These are phyloP conservation scores for Tripterygium wilfordii DNA, from an alignment of 177 flowering plant genomes.

Conservation along the genomic window DNA sequence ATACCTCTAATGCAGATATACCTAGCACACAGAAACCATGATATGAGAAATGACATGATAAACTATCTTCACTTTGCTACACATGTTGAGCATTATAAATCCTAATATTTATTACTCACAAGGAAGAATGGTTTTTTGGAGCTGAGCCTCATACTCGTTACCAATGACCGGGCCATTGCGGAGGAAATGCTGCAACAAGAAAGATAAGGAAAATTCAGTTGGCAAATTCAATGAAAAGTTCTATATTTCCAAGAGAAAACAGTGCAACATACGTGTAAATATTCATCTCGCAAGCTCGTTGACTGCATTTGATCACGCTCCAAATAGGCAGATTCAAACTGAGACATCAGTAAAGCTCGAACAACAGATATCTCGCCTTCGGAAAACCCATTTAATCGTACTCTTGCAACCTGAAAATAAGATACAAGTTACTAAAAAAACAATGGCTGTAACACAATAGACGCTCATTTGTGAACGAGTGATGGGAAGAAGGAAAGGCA, in stretches of 20 bases:
- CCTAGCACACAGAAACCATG: conserved; percentile 26
- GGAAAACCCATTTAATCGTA: conserved; percentile 81
- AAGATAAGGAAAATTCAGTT: conserved; percentile 2
- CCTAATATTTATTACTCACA: no score
- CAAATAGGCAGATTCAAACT: conserved; percentile 90
- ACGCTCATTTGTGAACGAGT: no score
- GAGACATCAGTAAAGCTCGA: conserved; percentile 76
- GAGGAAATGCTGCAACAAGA: conserved; percentile 70
- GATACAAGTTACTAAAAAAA: conserved; percentile 1
- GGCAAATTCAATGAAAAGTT: neutral
- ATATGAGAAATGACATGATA: neutral
- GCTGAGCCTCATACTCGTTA: conserved; percentile 81
- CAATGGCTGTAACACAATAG: no score
- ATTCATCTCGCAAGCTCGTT: conserved; percentile 82
- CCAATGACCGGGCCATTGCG: conserved; percentile 83
- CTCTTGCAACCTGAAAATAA: conserved; percentile 68
- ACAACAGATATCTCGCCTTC: conserved; percentile 80
- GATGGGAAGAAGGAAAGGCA: no score
- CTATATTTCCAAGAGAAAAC: neutral
- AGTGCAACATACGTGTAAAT: conserved; percentile 51
- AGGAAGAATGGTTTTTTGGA: conserved; percentile 82
- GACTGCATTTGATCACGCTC: conserved; percentile 96
- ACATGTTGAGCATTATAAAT: no score
- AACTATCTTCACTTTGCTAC: no score
- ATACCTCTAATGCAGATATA: conserved; percentile 72